Evolutionary conservation across 208 protist genomes (phyloP).

Genomic region (Entamoeba histolytica): DNA sequence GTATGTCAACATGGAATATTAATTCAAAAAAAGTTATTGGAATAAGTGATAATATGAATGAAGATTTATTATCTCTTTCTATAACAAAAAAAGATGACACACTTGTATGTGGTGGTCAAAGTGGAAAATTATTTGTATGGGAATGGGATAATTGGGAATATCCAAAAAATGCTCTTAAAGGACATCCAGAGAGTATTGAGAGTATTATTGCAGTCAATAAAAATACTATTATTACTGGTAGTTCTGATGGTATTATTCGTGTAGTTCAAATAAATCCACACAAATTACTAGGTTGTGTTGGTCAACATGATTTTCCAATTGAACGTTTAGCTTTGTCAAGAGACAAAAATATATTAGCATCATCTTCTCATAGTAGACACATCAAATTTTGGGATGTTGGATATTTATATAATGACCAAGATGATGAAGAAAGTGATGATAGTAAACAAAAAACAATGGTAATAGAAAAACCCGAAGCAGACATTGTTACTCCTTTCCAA

Average conservation of each 20-base stretch:
- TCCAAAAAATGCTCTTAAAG: neutral
- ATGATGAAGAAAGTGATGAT: neutral
- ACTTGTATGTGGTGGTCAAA: neutral
- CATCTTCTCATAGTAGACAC: neutral
- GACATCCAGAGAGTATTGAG: neutral
- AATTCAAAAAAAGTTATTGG: neutral
- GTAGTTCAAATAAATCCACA: neutral
- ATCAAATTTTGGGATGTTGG: conserved; percentile 4
- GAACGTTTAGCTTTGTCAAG: neutral
- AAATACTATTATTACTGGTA: neutral
- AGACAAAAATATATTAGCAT: neutral
- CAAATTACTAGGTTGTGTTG: neutral
- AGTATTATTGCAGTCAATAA: neutral
- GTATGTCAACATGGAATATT: neutral
- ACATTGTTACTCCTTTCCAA: neutral
- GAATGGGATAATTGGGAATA: neutral
- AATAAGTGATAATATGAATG: neutral
- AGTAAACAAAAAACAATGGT: neutral
- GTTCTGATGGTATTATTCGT: conserved; percentile 2
- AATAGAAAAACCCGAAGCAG: neutral
- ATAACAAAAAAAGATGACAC: neutral
- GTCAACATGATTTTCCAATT: conserved; percentile 6
- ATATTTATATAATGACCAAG: neutral
- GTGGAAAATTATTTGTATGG: neutral
- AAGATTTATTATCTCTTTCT: neutral